These are phyloP conservation scores for Penstemon newberryi DNA, from an alignment of 257 asterid species.

Conservation along the genomic window DNA sequence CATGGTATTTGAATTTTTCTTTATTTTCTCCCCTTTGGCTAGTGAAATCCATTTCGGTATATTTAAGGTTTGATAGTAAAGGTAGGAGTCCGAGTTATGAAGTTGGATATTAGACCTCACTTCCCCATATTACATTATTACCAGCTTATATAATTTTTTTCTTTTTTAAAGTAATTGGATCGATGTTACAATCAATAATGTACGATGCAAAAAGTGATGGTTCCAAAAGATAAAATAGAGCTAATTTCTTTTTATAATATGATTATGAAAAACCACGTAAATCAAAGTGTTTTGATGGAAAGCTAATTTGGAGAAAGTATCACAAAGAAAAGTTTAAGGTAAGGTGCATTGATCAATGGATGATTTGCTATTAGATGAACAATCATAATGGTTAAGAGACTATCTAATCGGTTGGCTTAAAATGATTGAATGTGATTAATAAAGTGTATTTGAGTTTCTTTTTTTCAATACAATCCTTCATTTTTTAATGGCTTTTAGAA, in stretches of 20 bases:
- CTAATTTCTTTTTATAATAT: neutral
- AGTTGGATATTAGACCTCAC: neutral
- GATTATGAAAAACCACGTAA: neutral
- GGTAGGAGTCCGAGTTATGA: neutral
- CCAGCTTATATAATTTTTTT: neutral
- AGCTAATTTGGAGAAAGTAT: neutral
- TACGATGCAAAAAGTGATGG: neutral
- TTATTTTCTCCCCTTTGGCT: neutral
- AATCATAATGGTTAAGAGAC: neutral
- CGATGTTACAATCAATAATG: neutral
- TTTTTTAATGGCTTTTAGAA: neutral
- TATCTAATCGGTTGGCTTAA: neutral
- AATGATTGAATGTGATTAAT: neutral
- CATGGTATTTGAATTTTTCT: slow-evolving; percentile 1
- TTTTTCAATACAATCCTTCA: neutral
- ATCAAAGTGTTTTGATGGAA: neutral
- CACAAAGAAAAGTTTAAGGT: neutral
- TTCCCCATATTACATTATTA: neutral
- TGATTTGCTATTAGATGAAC: neutral
- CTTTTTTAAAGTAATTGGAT: neutral
- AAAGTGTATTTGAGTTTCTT: neutral
- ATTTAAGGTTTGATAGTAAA: neutral
- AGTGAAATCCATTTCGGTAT: neutral
- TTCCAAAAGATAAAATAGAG: neutral
- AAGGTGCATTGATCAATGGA: neutral